Base-by-base conservation (phyloP, 371 early-diverging fungal genomes). In the Enterospora canceri region DNA sequence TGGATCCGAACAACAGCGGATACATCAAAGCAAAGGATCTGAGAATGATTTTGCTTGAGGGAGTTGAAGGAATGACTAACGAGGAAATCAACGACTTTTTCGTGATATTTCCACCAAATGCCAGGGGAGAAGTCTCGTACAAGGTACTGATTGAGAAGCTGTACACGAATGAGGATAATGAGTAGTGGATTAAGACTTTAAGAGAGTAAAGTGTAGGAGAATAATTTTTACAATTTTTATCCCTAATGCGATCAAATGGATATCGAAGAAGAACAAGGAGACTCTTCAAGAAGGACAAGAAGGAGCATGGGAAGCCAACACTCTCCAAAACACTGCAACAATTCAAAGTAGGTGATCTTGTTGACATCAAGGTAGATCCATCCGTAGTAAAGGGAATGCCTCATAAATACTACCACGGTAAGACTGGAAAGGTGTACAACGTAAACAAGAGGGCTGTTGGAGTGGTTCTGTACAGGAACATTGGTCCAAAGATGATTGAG, bases 301-400 rank as follows among this genome's bases (percentile, higher is more conserved):
- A 92, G 73, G 85, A 88, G 76, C 85, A 89, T 78, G 75, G 73
- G 5, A 84, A 85, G 72, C 87, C 92, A 82, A 85, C 85, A 78
- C 85, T 92, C 75, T 88, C 92, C 71, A 95, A 92, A 80, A 92
- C 92, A 85, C 83, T 94, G 73, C 89, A 87, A 85, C 87, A 83
- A 80, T 96, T 91, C 89, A 89, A 90, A 85, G 89, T 92, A 75
- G 94, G 94, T 56, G 94, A 95, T 82, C 89, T 91, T 72, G 96
- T 95, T 68, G 94, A 94, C 84, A 89, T 93, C 83, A 89, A 89
- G 85, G 91, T 89, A 73, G 89, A 91, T 84, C 87, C 86, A 70
- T 90, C 94, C 72, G 84, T 94, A 79, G 94, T 96, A 83, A 94
- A 93, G 88, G 97, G 98, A 83, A 92, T 97, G 94, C 98, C 98